phyloP scores from a whole-genome alignment of 179 eudicot genomes.

The Silene coronaria region DNA sequence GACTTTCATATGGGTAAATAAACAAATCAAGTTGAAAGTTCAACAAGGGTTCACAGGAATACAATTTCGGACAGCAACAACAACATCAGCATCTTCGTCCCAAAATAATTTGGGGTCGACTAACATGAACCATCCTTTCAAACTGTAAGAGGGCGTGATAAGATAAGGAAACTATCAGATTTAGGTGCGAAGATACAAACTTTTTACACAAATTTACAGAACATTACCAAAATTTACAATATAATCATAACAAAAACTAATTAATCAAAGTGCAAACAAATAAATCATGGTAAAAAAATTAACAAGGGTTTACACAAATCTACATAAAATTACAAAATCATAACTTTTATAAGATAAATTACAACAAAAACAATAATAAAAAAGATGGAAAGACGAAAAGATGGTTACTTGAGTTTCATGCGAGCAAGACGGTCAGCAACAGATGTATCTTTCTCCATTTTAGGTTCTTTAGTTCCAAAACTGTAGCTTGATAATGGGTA shows the following conservation, averaged over 20 bases:
- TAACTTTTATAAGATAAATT: neutral
- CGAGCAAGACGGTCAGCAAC: conserved; percentile 78
- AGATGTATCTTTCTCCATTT: conserved; percentile 71
- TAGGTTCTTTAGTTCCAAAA: conserved; percentile 64
- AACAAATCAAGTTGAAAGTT: neutral
- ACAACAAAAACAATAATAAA: neutral
- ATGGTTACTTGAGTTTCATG: conserved; percentile 64
- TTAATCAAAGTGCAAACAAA: neutral
- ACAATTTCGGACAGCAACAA: too few relatives aligned
- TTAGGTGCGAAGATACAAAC: neutral
- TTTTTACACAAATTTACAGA: neutral
- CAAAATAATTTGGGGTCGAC: too few relatives aligned
- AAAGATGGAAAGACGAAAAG: neutral
- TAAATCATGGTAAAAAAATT: neutral
- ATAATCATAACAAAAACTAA: neutral
- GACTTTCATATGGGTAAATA: neutral
- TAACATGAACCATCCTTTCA: too few relatives aligned
- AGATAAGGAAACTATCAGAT: too few relatives aligned
- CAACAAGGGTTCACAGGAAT: neutral
- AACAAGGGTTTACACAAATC: neutral
- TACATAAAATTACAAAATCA: neutral
- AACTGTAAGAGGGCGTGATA: too few relatives aligned
- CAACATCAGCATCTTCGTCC: too few relatives aligned
- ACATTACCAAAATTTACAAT: neutral
- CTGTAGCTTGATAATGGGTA: conserved; percentile 71